These are phyloP conservation scores for Endocarpon pusillum DNA, from an alignment of 495 filamentous ascomycete genomes.

Conservation along the genomic window DNA sequence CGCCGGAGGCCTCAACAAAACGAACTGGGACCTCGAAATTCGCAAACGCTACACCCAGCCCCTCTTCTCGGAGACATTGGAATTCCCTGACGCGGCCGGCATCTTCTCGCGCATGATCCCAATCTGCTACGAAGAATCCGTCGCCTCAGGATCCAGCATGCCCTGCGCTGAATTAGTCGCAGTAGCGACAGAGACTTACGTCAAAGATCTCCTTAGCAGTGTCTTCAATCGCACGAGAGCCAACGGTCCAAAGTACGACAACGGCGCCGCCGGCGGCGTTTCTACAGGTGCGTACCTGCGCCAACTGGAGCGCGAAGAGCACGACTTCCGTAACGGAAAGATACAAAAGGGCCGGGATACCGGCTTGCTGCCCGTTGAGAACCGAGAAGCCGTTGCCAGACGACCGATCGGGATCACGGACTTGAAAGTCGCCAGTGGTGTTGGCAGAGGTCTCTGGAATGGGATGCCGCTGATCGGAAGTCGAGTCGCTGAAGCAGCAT, in stretches of 20 bases:
- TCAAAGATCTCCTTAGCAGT: conserved; percentile 71
- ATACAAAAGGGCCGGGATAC: conserved; percentile 42
- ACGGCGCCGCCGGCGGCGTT: conserved; percentile 45
- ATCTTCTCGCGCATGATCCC: conserved; percentile 79
- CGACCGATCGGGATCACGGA: conserved; percentile 61
- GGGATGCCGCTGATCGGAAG: conserved; percentile 61
- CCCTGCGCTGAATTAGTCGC: conserved; percentile 76
- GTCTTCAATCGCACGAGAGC: conserved; percentile 62
- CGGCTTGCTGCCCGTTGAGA: conserved; percentile 61
- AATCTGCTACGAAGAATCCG: conserved; percentile 84
- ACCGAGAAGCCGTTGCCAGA: conserved; percentile 47
- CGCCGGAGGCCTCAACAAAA: conserved; percentile 69
- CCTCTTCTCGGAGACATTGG: conserved; percentile 72
- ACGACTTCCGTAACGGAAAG: conserved; percentile 46
- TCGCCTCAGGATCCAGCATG: conserved; percentile 51
- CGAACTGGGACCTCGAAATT: conserved; percentile 87
- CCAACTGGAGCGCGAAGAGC: conserved; percentile 57
- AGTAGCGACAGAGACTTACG: conserved; percentile 75
- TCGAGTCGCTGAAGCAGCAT: conserved; percentile 51
- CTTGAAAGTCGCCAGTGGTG: conserved; percentile 52
- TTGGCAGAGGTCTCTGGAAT: conserved; percentile 55
- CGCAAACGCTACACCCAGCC: conserved; percentile 80
- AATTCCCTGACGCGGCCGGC: conserved; percentile 70
- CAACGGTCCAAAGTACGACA: conserved; percentile 50
- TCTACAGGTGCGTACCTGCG: conserved; percentile 62